Conservation (phyloP, 2,329 filamentous ascomycete species). For the Uncinocarpus reesii region DNA sequence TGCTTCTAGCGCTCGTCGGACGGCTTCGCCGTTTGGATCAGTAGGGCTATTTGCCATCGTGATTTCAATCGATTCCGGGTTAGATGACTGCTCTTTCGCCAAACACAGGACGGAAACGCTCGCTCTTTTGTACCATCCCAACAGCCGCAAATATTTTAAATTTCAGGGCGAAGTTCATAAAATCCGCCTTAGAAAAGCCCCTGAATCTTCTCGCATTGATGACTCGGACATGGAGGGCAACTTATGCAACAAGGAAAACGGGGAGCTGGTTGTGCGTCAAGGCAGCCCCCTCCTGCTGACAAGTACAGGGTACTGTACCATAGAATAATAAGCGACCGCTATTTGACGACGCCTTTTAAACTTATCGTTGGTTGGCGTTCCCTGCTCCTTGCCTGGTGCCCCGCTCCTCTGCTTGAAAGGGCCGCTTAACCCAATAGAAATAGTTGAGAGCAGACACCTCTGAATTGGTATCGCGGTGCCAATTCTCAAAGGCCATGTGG, state of each 20-base stretch:
- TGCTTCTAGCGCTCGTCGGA: slow-evolving; percentile 61
- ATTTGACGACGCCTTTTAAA: slow-evolving; percentile 2
- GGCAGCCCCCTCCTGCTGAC: slow-evolving; percentile 7
- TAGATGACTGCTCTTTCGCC: slow-evolving; percentile 1
- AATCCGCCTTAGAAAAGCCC: slow-evolving; percentile 1
- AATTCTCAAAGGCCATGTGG: slow-evolving; percentile 5
- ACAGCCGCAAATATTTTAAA: not conserved
- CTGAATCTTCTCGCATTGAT: slow-evolving; percentile 6
- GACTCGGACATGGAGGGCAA: slow-evolving; percentile 7
- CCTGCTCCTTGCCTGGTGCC: slow-evolving; percentile 9
- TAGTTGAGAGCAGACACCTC: not conserved
- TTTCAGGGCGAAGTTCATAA: not conserved
- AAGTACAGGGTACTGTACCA: slow-evolving; percentile 10
- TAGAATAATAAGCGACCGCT: slow-evolving; percentile 6
- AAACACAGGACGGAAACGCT: not conserved
- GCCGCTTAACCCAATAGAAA: slow-evolving; percentile 7
- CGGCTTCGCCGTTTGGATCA: slow-evolving; percentile 32
- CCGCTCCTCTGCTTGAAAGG: slow-evolving; percentile 5
- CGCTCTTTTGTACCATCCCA: slow-evolving; percentile 1
- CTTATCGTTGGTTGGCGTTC: slow-evolving; percentile 10
- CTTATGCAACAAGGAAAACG: slow-evolving; percentile 12
- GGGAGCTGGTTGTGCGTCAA: slow-evolving; percentile 12
- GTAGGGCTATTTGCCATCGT: slow-evolving; percentile 30
- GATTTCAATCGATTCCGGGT: not conserved
- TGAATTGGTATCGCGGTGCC: slow-evolving; percentile 1